Percentiles rank a stretch among this genome's conserved stretches.
Conservation (phyloP, 352 stramenopile genomes). For the Phytophthora kernoviae region DNA sequence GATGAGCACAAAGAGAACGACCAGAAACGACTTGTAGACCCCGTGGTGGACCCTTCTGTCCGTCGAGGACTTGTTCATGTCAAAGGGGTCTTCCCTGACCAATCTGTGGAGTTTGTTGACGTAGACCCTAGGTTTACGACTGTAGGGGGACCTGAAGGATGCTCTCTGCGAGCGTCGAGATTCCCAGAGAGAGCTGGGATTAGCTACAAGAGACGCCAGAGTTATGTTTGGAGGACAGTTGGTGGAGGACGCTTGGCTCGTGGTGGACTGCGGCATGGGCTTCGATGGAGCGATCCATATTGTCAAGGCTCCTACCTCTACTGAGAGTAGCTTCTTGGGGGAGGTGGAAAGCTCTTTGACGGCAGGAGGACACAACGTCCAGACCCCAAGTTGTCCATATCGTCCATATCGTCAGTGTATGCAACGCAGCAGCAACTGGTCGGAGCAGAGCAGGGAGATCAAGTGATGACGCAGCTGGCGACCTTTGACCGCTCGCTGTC, state of each 20-base stretch:
- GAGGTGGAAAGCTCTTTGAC: slow-evolving; percentile 8
- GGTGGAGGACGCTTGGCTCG: slow-evolving; percentile 79
- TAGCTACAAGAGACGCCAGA: slow-evolving; percentile 49
- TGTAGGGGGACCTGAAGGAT: slow-evolving; percentile 69
- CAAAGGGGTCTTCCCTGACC: slow-evolving; percentile 82
- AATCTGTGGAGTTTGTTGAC: slow-evolving; percentile 83
- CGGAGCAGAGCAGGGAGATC: slow-evolving; percentile 26
- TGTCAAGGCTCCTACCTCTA: slow-evolving; percentile 39
- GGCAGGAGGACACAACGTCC: slow-evolving; percentile 8
- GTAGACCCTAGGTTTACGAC: slow-evolving; percentile 75
- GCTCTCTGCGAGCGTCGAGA: slow-evolving; percentile 66
- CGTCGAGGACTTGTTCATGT: slow-evolving; percentile 69
- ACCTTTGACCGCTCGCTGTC: slow-evolving; percentile 55
- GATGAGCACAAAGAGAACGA: slow-evolving; percentile 12
- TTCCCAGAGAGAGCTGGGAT: slow-evolving; percentile 43
- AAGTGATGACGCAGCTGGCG: slow-evolving; percentile 45
- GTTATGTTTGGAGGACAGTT: slow-evolving; percentile 82
- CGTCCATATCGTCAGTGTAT: slow-evolving; percentile 79
- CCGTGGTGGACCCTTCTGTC: slow-evolving; percentile 60
- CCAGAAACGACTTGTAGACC: slow-evolving; percentile 19
- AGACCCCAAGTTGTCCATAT: slow-evolving; percentile 66
- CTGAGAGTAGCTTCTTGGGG: slow-evolving; percentile 16
- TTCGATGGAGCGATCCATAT: slow-evolving; percentile 79
- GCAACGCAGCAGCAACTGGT: slow-evolving; percentile 22
- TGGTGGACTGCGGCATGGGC: slow-evolving; percentile 80